Conservation (phyloP, 2,329 filamentous ascomycete species). For the Verticillium isaacii region DNA sequence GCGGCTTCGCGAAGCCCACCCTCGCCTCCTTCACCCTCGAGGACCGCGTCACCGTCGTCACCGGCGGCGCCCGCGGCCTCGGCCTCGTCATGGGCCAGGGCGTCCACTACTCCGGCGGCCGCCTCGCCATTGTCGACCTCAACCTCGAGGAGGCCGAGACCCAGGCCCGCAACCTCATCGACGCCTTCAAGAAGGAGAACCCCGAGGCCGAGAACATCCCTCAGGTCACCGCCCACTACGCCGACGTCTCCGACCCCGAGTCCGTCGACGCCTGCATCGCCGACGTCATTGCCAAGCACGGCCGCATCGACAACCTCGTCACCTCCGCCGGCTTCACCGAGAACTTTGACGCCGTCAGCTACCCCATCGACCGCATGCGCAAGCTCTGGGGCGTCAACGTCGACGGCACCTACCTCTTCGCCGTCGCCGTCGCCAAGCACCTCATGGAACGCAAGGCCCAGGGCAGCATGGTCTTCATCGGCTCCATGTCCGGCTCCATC, state of each 20-base stretch:
- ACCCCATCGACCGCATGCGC: constrained; percentile 85
- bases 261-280: constrained; percentile 72
- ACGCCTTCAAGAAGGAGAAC: constrained; percentile 74
- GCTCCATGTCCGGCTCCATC: constrained; percentile 89
- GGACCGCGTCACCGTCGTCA: constrained; percentile 77
- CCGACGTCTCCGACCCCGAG: constrained; percentile 75
- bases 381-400: constrained; percentile 96
- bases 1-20: constrained; percentile 78
- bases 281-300: constrained; percentile 66
- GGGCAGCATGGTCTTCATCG: constrained; percentile 90
- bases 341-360: constrained; percentile 88
- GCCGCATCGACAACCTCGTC: constrained; percentile 85
- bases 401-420: constrained; percentile 85
- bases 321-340: constrained; percentile 97
- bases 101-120: constrained; percentile 80
- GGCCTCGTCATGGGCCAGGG: constrained; percentile 92
- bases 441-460: constrained; percentile 74
- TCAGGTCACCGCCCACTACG: constrained; percentile 83
- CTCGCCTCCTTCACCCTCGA: constrained; percentile 83
- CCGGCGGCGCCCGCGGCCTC: constrained; percentile 82
- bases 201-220: constrained; percentile 69
- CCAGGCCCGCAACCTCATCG: constrained; percentile 69
- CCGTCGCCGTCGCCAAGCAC: constrained; percentile 78
- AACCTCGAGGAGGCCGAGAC: constrained; percentile 80
- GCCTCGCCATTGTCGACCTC: constrained; percentile 88